Percentiles rank a stretch among this genome's conserved stretches.
Conservation (phyloP, 805 yeast species). For the Tetrapisispora fleetii region DNA sequence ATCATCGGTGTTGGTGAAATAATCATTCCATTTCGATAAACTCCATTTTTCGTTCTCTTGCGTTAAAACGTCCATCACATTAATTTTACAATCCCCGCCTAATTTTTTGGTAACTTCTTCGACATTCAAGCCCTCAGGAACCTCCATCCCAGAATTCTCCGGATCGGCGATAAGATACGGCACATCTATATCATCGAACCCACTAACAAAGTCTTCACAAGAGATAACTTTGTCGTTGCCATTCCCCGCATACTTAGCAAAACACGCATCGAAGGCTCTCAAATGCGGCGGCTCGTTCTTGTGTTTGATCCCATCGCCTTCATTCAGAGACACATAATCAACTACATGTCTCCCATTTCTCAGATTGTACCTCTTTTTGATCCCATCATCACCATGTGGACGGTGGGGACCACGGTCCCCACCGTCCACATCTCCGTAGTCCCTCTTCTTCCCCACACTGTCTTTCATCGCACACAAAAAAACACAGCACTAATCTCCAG, state of each 20-base stretch:
- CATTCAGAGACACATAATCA: conserved; percentile 72
- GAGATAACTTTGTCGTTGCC: conserved; percentile 8
- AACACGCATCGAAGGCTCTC: conserved; percentile 19
- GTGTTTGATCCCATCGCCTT: conserved; percentile 48
- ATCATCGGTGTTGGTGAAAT: conserved; percentile 39
- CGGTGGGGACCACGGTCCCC: no score
- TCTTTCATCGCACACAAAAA: no score
- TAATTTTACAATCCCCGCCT: conserved; percentile 56
- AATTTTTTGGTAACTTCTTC: conserved; percentile 33
- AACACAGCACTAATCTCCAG: no score
- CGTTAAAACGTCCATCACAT: conserved; percentile 83
- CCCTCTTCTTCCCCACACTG: background rate
- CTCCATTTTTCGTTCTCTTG: conserved; percentile 61
- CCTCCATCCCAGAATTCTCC: conserved; percentile 14
- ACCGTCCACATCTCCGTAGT: background rate
- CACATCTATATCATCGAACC: conserved; percentile 11
- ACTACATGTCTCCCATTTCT: conserved; percentile 42
- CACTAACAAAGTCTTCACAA: conserved; percentile 9
- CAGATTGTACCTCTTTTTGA: conserved; percentile 42
- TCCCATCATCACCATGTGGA: no score
- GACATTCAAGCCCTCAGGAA: conserved; percentile 10
- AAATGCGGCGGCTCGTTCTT: conserved; percentile 54
- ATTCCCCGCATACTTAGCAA: conserved; percentile 12
- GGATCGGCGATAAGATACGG: conserved; percentile 18
- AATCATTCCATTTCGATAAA: conserved; percentile 63